phyloP scores from a whole-genome alignment of 352 stramenopile species.

The Thalassiosira allenii region DNA sequence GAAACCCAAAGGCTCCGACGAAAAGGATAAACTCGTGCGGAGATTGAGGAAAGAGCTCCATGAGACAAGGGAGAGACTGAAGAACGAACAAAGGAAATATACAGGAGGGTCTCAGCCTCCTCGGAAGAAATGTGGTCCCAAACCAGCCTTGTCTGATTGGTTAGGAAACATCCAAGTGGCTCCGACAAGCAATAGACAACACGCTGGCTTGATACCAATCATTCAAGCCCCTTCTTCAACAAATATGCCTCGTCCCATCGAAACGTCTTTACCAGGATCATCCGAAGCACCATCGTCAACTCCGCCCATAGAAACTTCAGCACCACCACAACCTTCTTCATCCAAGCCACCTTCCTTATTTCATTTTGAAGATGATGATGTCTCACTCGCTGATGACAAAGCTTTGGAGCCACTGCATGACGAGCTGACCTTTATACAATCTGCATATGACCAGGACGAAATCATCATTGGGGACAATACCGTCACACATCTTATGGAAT shows the following conservation, averaged over 20 bases:
- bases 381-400: conserved; percentile 15
- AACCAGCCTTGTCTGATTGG: background rate
- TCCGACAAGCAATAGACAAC: background rate
- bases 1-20: conserved; percentile 4
- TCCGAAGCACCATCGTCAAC: background rate
- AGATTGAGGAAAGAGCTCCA: conserved; percentile 33
- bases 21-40: conserved; percentile 15
- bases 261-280: conserved; percentile 30
- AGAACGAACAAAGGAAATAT: conserved; percentile 33
- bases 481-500: conserved; percentile 32
- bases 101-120: background rate
- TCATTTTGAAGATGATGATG: conserved; percentile 37
- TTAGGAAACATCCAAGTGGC: background rate
- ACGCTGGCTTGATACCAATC: conserved; percentile 1
- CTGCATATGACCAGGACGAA: conserved; percentile 40
- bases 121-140: background rate
- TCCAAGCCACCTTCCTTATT: background rate
- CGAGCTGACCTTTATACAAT: conserved; percentile 42
- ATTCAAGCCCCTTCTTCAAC: conserved; percentile 5
- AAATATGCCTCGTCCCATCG: conserved; percentile 26
- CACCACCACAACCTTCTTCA: background rate
- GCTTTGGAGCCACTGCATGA: conserved; percentile 17
- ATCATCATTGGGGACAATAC: conserved; percentile 22
- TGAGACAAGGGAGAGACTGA: conserved; percentile 38
- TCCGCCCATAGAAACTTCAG: background rate